Base-by-base conservation (phyloP, 257 asterid species). In the Gentiana dahurica region DNA sequence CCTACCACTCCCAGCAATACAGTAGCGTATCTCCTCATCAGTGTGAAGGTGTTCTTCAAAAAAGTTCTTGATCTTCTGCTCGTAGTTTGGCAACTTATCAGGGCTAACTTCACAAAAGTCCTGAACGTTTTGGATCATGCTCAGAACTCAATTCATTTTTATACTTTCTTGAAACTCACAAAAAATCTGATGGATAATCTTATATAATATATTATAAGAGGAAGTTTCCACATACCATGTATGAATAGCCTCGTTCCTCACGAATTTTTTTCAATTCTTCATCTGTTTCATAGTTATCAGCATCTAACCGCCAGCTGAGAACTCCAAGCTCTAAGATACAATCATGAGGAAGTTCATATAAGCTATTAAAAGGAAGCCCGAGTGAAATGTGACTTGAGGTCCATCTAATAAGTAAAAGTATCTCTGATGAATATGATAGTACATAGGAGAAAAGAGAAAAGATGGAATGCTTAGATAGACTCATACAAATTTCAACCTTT, bases 31-130 rank as follows among this genome's bases (percentile, higher is more conserved):
- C 76, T 90, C 97, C 79, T 90, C 97, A 62, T 86, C 95, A 1
- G 97, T 90, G 81, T 86, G 97, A 59, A 86, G 91, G 70, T 86
- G 96, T 56, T 90, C 97, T 67, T 90, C 95, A 15, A 50, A 90
- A 55, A 90, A 90, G 67, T 35, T 84, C 75, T 86, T 86, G 53
- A 90, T 84, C 74, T 84, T 90, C 79, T 84, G 78, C 57, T 90
- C 96, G 62, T 90, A 90, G 45, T 90, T 86, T 2, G 95, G 91
- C 55, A 90, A 68, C 68, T 86, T 86, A 41, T 90, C 94, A 0
- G 95, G 96, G 84, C 82, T 84, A 79, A 89, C 91, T 62, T 86
- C 97, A 51, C 87, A 77, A 44, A 90, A 82, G 78, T 90, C 95
- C 97, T 89, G 75, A 53, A 45, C 47, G 24, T 24, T 62, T 37